A percentile compares a stretch with the other conserved stretches of the same genome.
These are phyloP conservation scores for Tuber microsphaerosporum DNA, from an alignment of 495 filamentous ascomycete genomes.

Conservation along the genomic window DNA sequence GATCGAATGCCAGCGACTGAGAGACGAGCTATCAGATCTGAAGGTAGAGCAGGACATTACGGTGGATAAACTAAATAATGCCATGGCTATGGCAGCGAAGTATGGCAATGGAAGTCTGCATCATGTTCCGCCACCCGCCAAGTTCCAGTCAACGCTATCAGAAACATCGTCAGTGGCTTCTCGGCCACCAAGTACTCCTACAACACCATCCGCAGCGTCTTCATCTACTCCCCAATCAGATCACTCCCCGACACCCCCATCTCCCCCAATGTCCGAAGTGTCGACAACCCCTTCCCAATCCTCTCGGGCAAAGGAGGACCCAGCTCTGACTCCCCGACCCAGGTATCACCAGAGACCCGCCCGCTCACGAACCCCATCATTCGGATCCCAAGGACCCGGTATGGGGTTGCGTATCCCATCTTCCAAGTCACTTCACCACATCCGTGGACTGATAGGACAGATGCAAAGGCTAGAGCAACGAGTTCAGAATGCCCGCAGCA, in stretches of 20 bases:
- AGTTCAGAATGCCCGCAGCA: constrained; percentile 87
- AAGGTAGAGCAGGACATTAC: constrained; percentile 92
- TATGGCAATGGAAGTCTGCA: constrained; percentile 50
- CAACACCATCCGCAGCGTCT: constrained; percentile 56
- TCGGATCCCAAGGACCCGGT: constrained; percentile 40
- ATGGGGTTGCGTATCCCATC: constrained; percentile 54
- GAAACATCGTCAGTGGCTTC: constrained; percentile 43
- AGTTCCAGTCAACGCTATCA: constrained; percentile 46
- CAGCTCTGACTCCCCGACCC: constrained; percentile 48
- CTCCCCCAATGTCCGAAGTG: constrained; percentile 65
- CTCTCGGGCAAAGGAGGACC: constrained; percentile 45
- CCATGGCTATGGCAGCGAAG: constrained; percentile 49
- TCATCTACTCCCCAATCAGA: constrained; percentile 58
- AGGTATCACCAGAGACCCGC: constrained; percentile 32
- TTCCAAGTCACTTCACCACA: constrained; percentile 84
- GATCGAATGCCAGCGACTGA: constrained; percentile 79
- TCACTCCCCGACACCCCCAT: constrained; percentile 51
- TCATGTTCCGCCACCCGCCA: constrained; percentile 42
- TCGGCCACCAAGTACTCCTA: constrained; percentile 40
- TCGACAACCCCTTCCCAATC: constrained; percentile 57
- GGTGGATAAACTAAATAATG: constrained; percentile 76
- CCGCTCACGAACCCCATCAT: constrained; percentile 38
- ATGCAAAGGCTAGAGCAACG: constrained; percentile 93
- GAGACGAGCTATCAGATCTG: constrained; percentile 84
- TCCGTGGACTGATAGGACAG: constrained; percentile 84